Conservation (phyloP, 2,329 filamentous ascomycete species). For the Paracamarosporium sp. region DNA sequence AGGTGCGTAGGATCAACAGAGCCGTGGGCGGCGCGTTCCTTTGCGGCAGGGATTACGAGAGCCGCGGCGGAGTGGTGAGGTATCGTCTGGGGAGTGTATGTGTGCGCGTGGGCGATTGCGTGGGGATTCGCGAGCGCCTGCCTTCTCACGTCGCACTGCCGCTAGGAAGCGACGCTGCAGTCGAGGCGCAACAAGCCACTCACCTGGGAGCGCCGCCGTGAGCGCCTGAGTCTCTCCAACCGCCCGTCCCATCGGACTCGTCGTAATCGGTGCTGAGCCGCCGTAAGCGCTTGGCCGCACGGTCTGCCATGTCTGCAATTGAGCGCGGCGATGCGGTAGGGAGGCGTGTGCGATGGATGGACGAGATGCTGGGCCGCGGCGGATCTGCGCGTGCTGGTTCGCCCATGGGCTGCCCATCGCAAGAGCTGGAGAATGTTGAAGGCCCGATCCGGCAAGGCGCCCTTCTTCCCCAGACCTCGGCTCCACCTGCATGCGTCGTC, state of each 20-base stretch:
- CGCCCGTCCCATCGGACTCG: slow-evolving; percentile 39
- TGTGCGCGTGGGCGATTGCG: not conserved
- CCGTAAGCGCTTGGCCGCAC: slow-evolving; percentile 47
- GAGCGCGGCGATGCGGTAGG: not conserved
- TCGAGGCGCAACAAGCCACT: slow-evolving; percentile 19
- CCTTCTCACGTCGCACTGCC: slow-evolving; percentile 12
- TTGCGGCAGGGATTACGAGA: slow-evolving; percentile 1
- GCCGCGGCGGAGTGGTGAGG: slow-evolving; percentile 1
- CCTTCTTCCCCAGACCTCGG: slow-evolving; percentile 4
- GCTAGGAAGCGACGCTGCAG: slow-evolving; percentile 4
- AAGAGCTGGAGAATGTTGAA: slow-evolving; percentile 1
- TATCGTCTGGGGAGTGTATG: not conserved
- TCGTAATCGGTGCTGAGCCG: slow-evolving; percentile 50
- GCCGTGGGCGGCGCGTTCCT: not conserved
- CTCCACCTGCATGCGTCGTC: not conserved
- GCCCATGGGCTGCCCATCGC: not conserved
- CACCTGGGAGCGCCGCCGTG: slow-evolving; percentile 42
- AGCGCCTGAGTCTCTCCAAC: slow-evolving; percentile 39
- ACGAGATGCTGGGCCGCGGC: not conserved
- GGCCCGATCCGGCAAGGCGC: slow-evolving; percentile 5
- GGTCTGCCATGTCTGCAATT: slow-evolving; percentile 30
- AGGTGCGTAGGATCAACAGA: slow-evolving; percentile 7
- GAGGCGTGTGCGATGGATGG: not conserved
- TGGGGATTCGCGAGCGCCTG: not conserved
- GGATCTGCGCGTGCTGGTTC: not conserved